Percentiles rank a stretch among this genome's conserved stretches.
Conservation (phyloP, 2,329 filamentous ascomycete genomes). For the Phyllosticta paracitricarpa region DNA sequence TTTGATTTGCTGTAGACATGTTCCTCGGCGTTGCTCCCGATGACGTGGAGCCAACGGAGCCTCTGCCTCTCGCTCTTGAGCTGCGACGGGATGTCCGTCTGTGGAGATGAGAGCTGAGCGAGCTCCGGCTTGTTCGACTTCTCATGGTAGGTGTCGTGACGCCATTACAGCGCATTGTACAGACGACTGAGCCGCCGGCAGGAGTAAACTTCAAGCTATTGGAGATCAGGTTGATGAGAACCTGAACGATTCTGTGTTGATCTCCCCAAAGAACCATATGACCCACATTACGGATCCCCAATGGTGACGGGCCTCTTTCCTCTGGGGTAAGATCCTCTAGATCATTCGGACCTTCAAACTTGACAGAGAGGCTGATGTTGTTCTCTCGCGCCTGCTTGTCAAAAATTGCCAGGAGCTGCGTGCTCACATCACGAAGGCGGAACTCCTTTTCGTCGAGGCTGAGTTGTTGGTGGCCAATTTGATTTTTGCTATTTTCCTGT, state of each 20-base stretch:
- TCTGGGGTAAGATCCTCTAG: constrained; percentile 21
- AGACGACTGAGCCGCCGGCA: constrained; percentile 59
- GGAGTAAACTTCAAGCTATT: constrained; percentile 91
- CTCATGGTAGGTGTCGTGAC: constrained; percentile 24
- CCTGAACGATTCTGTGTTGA: constrained; percentile 78
- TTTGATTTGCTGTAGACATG: constrained; percentile 34
- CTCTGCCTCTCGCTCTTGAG: constrained; percentile 19
- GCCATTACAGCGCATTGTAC: constrained; percentile 64
- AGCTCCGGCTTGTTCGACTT: constrained; percentile 32
- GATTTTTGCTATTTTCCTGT: constrained; percentile 62
- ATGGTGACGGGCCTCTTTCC: constrained; percentile 26
- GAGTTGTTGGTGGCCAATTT: constrained; percentile 69
- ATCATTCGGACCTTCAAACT: constrained; percentile 50
- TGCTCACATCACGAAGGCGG: constrained; percentile 68
- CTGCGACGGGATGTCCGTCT: constrained; percentile 21
- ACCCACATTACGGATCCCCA: constrained; percentile 39
- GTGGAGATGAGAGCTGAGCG: constrained; percentile 32
- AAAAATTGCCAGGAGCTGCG: constrained; percentile 77
- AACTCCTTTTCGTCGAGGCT: constrained; percentile 80
- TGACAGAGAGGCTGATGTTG: constrained; percentile 61
- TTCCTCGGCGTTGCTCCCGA: constrained; percentile 16
- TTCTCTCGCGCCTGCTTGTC: constrained; percentile 80
- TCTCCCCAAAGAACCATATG: constrained; percentile 92
- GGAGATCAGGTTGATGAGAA: constrained; percentile 87
- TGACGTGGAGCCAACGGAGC: constrained; percentile 22